phyloP scores from a whole-genome alignment of 768 basidiomycete species.

The Terana coerulea region DNA sequence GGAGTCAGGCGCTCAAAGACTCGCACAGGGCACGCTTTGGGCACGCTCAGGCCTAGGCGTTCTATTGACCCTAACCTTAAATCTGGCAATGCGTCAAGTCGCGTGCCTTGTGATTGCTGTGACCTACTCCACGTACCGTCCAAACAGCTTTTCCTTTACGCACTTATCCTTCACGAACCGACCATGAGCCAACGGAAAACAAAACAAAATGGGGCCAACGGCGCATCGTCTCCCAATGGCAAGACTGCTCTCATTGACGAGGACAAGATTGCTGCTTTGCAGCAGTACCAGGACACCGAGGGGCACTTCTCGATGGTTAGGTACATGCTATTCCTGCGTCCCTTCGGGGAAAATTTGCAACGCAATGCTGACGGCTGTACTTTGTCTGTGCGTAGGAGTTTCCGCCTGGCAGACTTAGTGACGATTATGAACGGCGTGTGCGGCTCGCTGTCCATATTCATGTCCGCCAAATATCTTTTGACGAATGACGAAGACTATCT shows the following conservation, averaged over 20 bases:
- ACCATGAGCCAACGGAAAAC: conserved; percentile 52
- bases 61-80: no score
- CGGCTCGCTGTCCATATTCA: conserved; percentile 93
- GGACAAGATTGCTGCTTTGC: conserved; percentile 45
- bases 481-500: conserved; percentile 77
- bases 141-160: no score
- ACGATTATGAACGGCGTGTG: conserved; percentile 99
- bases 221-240: background rate
- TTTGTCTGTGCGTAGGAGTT: conserved; percentile 60
- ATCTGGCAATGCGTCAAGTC: no score
- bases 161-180: conserved; percentile 5
- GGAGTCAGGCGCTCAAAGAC: no score
- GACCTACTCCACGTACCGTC: no score
- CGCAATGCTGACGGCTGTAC: conserved; percentile 11
- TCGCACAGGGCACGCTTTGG: no score
- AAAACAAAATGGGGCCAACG: conserved; percentile 23
- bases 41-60: no score
- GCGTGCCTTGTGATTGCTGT: no score
- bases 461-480: conserved; percentile 83
- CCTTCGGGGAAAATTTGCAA: no score
- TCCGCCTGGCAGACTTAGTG: conserved; percentile 95
- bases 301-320: conserved; percentile 98
- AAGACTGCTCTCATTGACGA: conserved; percentile 18
- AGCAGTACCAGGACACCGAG: conserved; percentile 83
- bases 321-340: conserved; percentile 38